Conservation (phyloP, 2,329 filamentous ascomycete species). For the Alternaria hordeiaustralica region DNA sequence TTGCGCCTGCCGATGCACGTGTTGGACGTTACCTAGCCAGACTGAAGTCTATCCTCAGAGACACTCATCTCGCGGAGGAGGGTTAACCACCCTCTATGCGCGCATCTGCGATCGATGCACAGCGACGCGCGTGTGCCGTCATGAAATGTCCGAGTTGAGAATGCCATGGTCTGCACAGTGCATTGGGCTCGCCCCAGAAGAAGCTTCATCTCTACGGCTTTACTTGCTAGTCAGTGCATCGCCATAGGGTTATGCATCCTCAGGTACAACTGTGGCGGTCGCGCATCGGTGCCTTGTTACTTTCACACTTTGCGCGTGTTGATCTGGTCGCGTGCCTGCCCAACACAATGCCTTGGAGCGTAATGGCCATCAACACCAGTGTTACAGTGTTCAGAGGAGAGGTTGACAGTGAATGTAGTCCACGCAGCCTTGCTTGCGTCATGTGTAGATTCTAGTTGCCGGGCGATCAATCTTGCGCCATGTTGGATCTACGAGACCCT, state of each 20-base stretch:
- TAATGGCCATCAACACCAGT: background rate
- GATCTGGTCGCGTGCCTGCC: background rate
- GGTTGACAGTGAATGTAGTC: background rate
- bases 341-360: background rate
- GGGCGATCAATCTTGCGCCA: conserved; percentile 13
- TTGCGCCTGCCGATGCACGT: background rate
- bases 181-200: conserved; percentile 10
- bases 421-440: background rate
- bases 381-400: background rate
- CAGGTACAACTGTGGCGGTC: background rate
- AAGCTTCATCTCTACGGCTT: conserved; percentile 12
- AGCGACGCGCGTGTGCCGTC: conserved; percentile 50
- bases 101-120: conserved; percentile 51
- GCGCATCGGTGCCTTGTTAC: background rate
- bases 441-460: conserved; percentile 7
- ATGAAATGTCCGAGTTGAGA: conserved; percentile 50
- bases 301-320: background rate
- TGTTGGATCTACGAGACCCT: conserved; percentile 17
- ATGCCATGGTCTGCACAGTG: conserved; percentile 46
- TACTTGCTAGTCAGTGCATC: background rate
- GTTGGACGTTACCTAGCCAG: background rate
- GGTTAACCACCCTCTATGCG: conserved; percentile 31
- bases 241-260: conserved; percentile 7
- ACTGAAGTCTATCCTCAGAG: background rate
- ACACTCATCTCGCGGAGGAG: background rate